A percentile compares a stretch with the other conserved stretches of the same genome.
These are phyloP conservation scores for Erodium moschatum DNA, from an alignment of 441 rosid genomes.

Conservation along the genomic window DNA sequence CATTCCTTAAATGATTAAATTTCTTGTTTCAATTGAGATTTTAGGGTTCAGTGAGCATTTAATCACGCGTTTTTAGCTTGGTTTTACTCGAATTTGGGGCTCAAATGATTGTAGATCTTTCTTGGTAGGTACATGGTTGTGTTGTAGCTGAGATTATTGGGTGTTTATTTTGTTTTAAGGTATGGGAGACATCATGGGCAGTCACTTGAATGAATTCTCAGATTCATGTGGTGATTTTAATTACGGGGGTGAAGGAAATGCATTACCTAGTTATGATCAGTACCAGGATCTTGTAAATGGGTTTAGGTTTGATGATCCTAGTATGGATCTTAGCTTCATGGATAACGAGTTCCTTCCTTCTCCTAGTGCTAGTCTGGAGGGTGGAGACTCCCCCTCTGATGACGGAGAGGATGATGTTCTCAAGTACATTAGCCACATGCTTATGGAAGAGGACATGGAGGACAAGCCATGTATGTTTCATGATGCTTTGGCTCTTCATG, in stretches of 20 bases:
- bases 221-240: neutral
- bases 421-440: constrained; percentile 59
- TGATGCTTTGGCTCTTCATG: constrained; percentile 60
- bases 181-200: neutral
- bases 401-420: constrained; percentile 38
- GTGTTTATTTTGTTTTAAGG: neutral
- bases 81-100: neutral
- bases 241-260: constrained; percentile 3
- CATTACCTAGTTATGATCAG: neutral
- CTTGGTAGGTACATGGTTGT: neutral
- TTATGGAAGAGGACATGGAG: constrained; percentile 73
- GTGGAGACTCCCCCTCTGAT: constrained; percentile 35
- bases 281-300: constrained; percentile 16
- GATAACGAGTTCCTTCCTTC: constrained; percentile 21
- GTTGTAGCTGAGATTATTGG: neutral
- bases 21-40: neutral
- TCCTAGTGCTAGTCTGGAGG: constrained; percentile 22
- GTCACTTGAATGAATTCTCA: constrained; percentile 8
- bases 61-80: neutral
- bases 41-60: constrained; percentile 1
- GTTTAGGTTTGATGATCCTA: constrained; percentile 18
- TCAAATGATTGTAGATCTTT: neutral
- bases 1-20: neutral
- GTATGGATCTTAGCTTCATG: constrained; percentile 21
- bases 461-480: constrained; percentile 56